These are phyloP conservation scores for Dendrobium catenatum DNA, from an alignment of 106 monocot genomes.

Conservation along the genomic window DNA sequence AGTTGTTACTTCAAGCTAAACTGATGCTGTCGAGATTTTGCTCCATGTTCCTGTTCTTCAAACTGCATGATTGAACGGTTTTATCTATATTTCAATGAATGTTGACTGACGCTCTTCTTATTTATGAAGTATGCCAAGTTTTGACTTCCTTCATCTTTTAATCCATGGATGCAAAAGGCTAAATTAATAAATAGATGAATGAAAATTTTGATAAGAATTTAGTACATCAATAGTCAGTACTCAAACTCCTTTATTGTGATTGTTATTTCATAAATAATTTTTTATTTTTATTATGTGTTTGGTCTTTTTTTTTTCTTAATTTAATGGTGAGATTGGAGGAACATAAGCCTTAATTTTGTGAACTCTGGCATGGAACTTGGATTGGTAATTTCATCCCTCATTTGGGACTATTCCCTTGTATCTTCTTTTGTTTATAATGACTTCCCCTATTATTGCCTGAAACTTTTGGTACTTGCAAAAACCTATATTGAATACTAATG, in stretches of 20 bases:
- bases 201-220: neutral
- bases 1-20: neutral
- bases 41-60: neutral
- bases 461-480: too few species aligned
- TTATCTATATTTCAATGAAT: neutral
- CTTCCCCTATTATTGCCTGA: too few species aligned
- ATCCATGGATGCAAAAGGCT: neutral
- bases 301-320: neutral
- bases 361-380: neutral
- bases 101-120: neutral
- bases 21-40: neutral
- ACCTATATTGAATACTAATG: too few species aligned
- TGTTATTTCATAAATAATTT: neutral
- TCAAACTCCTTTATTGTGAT: neutral
- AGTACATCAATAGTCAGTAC: neutral
- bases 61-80: slow-evolving; percentile 1
- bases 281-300: neutral
- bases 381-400: neutral
- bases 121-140: neutral
- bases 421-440: too few species aligned
- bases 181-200: neutral
- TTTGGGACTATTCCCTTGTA: neutral
- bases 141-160: neutral
- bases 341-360: neutral
- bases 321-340: neutral